A percentile compares a stretch with the other conserved stretches of the same genome.
These are phyloP conservation scores for Alternaria sp. DNA, from an alignment of 2,329 filamentous ascomycete genomes.

Conservation along the genomic window DNA sequence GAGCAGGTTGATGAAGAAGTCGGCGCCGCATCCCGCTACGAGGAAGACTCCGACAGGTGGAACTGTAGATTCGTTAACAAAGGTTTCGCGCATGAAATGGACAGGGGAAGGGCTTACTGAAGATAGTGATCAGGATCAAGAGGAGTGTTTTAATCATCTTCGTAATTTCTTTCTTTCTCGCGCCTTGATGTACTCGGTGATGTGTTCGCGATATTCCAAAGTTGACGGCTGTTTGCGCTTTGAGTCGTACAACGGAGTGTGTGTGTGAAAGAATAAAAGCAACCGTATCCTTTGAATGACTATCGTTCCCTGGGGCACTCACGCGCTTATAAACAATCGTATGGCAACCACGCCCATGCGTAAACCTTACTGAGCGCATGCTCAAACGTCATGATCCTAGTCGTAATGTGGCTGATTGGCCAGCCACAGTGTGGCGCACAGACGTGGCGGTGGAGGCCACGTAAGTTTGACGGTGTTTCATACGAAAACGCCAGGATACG, in stretches of 20 bases:
- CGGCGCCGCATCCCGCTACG: constrained; percentile 59
- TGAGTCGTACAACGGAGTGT: neutral
- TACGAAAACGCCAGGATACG: neutral
- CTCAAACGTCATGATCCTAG: constrained; percentile 1
- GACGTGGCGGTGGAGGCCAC: neutral
- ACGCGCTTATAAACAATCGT: neutral
- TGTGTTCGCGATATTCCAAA: neutral
- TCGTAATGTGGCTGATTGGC: neutral
- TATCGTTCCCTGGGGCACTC: neutral
- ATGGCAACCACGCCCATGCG: neutral
- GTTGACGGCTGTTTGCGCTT: neutral
- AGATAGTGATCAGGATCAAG: constrained; percentile 57
- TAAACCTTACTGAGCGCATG: constrained; percentile 4
- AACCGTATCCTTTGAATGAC: neutral
- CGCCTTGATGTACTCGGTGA: neutral
- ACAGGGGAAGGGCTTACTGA: constrained; percentile 42
- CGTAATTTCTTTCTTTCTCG: neutral
- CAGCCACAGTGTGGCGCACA: constrained; percentile 6
- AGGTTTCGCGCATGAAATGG: neutral
- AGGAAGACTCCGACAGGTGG: constrained; percentile 60
- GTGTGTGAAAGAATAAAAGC: neutral
- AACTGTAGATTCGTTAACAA: constrained; percentile 39
- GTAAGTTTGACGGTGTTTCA: neutral
- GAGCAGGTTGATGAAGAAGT: constrained; percentile 59
- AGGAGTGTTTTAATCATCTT: constrained; percentile 47